Base-by-base conservation (phyloP, 1,284 basidiomycete genomes). In the Irpex lacteus region DNA sequence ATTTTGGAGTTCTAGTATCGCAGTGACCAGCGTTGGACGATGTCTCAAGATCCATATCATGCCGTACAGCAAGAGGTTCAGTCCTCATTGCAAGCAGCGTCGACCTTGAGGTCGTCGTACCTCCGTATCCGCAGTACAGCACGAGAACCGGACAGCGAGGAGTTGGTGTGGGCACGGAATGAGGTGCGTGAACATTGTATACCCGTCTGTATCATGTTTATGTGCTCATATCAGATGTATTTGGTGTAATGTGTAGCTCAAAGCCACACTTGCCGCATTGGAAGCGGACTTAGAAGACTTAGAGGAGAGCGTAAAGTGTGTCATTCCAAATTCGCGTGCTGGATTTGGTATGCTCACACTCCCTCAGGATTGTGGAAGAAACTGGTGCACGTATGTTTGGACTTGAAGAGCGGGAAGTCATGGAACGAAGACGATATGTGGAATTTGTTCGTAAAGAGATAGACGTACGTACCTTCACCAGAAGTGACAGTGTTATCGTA, bases 261-360 rank as follows among this genome's bases (percentile, higher is more conserved):
- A 88, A 73, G 87, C 87, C 0, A 91, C 91, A 1, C 82, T 97
- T 7, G 83, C 86, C 1, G 78, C 89, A 0, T 78, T 97, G 37
- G 92, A 95, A 72, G 88, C 91, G 0, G 95, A 97, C 77, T 73
- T 96, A 34, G 91, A 95, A 66, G 94, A 95, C 71, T 77, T 97
- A 19, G 94, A 96, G 61, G 93, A 95, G 72, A 94, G 92, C 69
- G 94, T 97, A 34, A 88, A 86, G 85, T 92, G 74, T 67, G 84
- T 37, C 47, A 32, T 5, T n/a, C 26, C 52, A 32, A 34, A 13
- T 26, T 26, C 26, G 26, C 26, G 26, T 26, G 32, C 19, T 15
- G n/a, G 5, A 47, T 52, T n/a, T 58, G 9, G 44, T 53, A 53
- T 26, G 26, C 26, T 26, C 26, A 26, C 26, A 26, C 26, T 26